Evolutionary conservation across 202 grass and related monocot genomes (phyloP).

Genomic region (Zoysia matrella): DNA sequence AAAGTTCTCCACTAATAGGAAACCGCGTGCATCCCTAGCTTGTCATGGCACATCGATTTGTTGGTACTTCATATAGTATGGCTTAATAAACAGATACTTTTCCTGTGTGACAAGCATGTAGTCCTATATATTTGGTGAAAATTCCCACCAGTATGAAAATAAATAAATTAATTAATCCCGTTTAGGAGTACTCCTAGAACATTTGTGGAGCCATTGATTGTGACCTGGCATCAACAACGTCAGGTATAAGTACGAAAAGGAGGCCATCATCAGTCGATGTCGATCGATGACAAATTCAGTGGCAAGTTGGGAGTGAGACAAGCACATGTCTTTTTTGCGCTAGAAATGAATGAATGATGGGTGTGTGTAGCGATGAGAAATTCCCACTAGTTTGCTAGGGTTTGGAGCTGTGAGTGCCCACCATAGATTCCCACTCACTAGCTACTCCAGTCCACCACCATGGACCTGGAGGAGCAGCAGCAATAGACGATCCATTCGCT

Average conservation of each 20-base stretch:
- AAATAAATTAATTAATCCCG: too few species aligned
- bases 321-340: neutral
- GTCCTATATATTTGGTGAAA: too few species aligned
- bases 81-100: too few species aligned
- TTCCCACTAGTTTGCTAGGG: conserved; percentile 13
- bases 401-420: conserved; percentile 31
- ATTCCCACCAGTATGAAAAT: too few species aligned
- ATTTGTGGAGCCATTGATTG: neutral
- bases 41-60: neutral
- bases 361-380: conserved; percentile 3
- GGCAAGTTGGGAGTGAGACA: conserved; percentile 31
- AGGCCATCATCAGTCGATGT: neutral
- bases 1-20: conserved; percentile 14
- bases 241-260: conserved; percentile 36
- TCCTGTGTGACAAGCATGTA: too few species aligned
- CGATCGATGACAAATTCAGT: conserved; percentile 1
- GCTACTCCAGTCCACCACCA: neutral
- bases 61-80: neutral
- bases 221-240: conserved; percentile 20
- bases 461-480: neutral
- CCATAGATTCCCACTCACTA: conserved; percentile 38
- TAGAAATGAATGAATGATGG: neutral
- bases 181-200: neutral
- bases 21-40: neutral
- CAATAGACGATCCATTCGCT: neutral